Evolutionary conservation across 768 basidiomycete genomes (phyloP).

Genomic region (Tremella yokohamensis): DNA sequence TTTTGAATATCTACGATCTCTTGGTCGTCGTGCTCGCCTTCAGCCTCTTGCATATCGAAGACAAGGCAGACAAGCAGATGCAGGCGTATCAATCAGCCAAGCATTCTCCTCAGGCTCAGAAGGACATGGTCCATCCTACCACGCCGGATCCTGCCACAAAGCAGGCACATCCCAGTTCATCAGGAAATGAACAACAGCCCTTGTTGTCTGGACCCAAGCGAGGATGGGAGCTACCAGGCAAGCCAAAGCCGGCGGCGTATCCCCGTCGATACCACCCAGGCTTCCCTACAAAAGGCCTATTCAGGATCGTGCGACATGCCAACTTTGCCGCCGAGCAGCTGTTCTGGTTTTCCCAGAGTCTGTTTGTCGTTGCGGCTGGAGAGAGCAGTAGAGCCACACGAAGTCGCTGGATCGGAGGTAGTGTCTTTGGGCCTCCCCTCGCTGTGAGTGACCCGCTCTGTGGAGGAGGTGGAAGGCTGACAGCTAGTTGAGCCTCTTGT

Average conservation of each 20-base stretch:
- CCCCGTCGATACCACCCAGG: slow-evolving; percentile 59
- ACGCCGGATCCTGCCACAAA: neutral
- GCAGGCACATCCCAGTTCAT: neutral
- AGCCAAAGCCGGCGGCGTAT: slow-evolving; percentile 25
- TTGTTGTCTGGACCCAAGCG: slow-evolving; percentile 58
- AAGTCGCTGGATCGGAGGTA: slow-evolving; percentile 34
- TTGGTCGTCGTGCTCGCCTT: slow-evolving; percentile 62
- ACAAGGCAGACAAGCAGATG: slow-evolving; percentile 87
- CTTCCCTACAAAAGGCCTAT: slow-evolving; percentile 78
- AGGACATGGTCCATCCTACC: slow-evolving; percentile 54
- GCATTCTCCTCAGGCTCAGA: slow-evolving; percentile 44
- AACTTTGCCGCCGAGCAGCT: slow-evolving; percentile 87
- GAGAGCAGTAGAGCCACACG: slow-evolving; percentile 35
- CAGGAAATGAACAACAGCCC: slow-evolving; percentile 44
- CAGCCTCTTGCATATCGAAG: slow-evolving; percentile 64
- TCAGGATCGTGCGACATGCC: slow-evolving; percentile 83
- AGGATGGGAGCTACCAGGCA: slow-evolving; percentile 53
- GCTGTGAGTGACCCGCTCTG: slow-evolving; percentile 35
- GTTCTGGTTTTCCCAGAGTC: slow-evolving; percentile 57
- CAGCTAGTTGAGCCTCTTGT: slow-evolving; percentile 60
- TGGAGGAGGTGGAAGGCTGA: slow-evolving; percentile 14
- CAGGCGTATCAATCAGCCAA: slow-evolving; percentile 76
- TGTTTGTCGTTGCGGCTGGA: slow-evolving; percentile 42
- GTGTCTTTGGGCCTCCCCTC: slow-evolving; percentile 39
- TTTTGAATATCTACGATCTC: slow-evolving; percentile 64